Evolutionary conservation across 192 early-diverging fungal species (phyloP).

Genomic region (Linnemannia hyalina): DNA sequence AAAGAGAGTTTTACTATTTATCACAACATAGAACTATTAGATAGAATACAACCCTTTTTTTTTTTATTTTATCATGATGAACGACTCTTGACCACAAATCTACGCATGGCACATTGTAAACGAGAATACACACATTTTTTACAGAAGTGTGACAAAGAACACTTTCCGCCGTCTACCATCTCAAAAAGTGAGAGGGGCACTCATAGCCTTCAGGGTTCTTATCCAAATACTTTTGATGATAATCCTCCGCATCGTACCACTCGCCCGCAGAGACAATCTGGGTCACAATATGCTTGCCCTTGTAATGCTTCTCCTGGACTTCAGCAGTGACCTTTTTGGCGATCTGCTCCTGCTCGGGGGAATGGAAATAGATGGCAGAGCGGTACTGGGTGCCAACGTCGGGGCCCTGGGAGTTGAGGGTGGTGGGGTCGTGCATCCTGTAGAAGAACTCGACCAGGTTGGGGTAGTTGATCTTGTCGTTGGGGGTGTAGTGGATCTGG

Average conservation of each 20-base stretch:
- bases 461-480: constrained; percentile 75
- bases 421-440: constrained; percentile 90
- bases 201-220: constrained; percentile 85
- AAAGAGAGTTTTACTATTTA: not conserved
- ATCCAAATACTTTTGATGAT: constrained; percentile 84
- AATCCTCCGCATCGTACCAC: constrained; percentile 88
- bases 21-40: not conserved
- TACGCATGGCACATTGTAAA: no score
- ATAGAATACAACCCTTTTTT: not conserved
- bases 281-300: constrained; percentile 72
- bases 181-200: constrained; percentile 55
- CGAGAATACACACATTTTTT: no score
- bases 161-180: constrained; percentile 44
- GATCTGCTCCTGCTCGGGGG: constrained; percentile 74
- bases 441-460: constrained; percentile 87
- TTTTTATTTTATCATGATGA: not conserved
- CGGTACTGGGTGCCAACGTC: constrained; percentile 92
- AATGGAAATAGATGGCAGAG: constrained; percentile 89
- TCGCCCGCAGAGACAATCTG: constrained; percentile 75
- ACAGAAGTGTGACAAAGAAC: not conserved
- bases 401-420: constrained; percentile 84
- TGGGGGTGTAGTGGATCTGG: constrained; percentile 81
- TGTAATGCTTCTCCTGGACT: constrained; percentile 72
- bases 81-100: no score
- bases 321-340: constrained; percentile 82